These are phyloP conservation scores for Apiotrichum veenhuisii DNA, from an alignment of 1,284 basidiomycete genomes.

Conservation along the genomic window DNA sequence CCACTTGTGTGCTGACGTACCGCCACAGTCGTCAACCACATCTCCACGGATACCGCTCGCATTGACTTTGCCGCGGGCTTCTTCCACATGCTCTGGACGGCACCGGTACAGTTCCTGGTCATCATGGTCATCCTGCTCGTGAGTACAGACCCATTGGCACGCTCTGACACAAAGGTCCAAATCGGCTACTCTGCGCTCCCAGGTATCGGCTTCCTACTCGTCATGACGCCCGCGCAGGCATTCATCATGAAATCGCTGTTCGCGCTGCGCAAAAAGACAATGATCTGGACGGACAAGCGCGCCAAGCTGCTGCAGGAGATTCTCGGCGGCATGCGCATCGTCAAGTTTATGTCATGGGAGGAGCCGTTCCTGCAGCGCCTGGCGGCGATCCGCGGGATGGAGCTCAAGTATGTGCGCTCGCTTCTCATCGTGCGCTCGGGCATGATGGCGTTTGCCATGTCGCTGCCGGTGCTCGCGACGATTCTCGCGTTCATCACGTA, in stretches of 20 bases:
- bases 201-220: constrained; percentile 68
- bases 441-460: constrained; percentile 61
- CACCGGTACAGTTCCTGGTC: constrained; percentile 59
- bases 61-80: neutral
- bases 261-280: constrained; percentile 58
- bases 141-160: too few relatives aligned
- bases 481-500: constrained; percentile 84
- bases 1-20: too few relatives aligned
- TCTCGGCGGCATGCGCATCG: constrained; percentile 65
- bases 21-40: constrained; percentile 68
- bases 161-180: constrained; percentile 48
- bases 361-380: constrained; percentile 59
- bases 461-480: constrained; percentile 73
- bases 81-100: constrained; percentile 55
- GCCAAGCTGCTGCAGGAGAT: constrained; percentile 76
- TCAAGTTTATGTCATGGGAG: constrained; percentile 73
- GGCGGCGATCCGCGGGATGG: constrained; percentile 42
- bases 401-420: too few relatives aligned
- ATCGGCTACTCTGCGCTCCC: constrained; percentile 71
- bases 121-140: constrained; percentile 55
- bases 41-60: constrained; percentile 62
- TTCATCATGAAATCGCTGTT: constrained; percentile 67
- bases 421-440: constrained; percentile 57
- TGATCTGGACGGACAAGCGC: constrained; percentile 73
- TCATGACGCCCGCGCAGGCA: constrained; percentile 67